phyloP scores from a whole-genome alignment of 2,329 filamentous ascomycete species.

The Tolypocladium sp. region DNA sequence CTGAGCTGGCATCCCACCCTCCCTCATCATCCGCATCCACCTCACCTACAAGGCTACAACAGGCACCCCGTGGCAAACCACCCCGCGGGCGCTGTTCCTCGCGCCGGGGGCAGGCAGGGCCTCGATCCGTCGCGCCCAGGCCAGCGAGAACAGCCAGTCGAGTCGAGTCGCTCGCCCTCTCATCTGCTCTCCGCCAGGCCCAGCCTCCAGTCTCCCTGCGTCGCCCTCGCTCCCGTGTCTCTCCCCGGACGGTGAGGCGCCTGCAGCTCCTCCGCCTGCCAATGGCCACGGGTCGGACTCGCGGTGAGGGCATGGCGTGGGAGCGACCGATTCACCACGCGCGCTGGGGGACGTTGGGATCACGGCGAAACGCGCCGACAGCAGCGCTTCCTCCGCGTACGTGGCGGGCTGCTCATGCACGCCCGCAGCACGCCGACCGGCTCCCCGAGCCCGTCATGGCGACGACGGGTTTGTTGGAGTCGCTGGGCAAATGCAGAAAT shows the following conservation, averaged over 20 bases:
- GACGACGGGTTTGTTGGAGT: not conserved
- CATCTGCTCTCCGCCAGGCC: not conserved
- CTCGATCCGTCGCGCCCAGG: not conserved
- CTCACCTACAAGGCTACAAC: not conserved
- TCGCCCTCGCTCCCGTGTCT: not conserved
- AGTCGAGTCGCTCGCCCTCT: not conserved
- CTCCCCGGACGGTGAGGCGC: not conserved
- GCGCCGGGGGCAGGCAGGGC: not conserved
- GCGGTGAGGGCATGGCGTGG: not conserved
- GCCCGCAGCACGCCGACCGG: not conserved
- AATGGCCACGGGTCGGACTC: not conserved
- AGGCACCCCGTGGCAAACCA: constrained; percentile 1
- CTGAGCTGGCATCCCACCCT: constrained; percentile 24
- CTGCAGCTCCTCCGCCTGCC: not conserved
- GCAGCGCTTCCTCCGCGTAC: not conserved
- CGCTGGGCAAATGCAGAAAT: not conserved
- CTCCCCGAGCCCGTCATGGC: not conserved
- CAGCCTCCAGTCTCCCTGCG: not conserved
- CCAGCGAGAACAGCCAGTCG: not conserved
- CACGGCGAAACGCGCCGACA: no score
- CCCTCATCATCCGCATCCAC: constrained; percentile 5
- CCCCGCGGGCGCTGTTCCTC: not conserved
- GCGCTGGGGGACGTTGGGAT: not conserved
- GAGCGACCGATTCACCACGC: not conserved
- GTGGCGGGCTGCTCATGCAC: not conserved